Percentiles rank a stretch among this genome's conserved stretches.
Evolutionary conservation across 306 rosid genomes (phyloP).

Genomic region (Cyamopsis tetragonoloba): DNA sequence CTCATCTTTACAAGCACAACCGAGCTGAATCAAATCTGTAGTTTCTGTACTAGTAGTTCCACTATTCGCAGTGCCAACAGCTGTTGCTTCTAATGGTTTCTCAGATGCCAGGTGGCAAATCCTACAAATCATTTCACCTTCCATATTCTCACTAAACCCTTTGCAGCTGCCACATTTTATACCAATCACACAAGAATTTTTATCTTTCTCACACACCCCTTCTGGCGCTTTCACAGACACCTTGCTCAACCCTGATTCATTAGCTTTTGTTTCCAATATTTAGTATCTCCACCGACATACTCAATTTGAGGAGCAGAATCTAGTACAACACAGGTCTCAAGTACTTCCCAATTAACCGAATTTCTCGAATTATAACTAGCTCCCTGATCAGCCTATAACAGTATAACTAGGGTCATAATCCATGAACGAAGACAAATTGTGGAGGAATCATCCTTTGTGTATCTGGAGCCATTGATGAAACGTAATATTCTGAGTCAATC

Average conservation of each 20-base stretch:
- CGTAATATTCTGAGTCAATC: too few species aligned
- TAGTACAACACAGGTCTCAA: conserved; percentile 40
- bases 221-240: conserved; percentile 28
- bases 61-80: conserved; percentile 15
- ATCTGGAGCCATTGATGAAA: too few species aligned
- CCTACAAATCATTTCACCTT: conserved; percentile 76
- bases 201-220: conserved; percentile 45
- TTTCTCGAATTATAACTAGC: conserved; percentile 32
- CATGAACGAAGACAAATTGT: too few species aligned
- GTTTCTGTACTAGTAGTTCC: conserved; percentile 3
- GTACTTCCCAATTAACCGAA: conserved; percentile 30
- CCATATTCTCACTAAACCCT: conserved; percentile 42
- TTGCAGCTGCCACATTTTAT: conserved; percentile 38
- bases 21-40: conserved; percentile 72
- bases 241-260: conserved; percentile 37
- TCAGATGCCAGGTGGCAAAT: conserved; percentile 76
- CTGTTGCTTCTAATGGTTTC: conserved; percentile 49
- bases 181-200: conserved; percentile 50
- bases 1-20: conserved; percentile 85
- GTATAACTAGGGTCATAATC: too few species aligned
- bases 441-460: too few species aligned
- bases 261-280: conserved; percentile 31
- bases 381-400: conserved; percentile 43
- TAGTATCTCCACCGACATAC: conserved; percentile 21
- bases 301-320: conserved; percentile 39